Conservation (phyloP, 768 basidiomycete species). For the Mycena rosella region DNA sequence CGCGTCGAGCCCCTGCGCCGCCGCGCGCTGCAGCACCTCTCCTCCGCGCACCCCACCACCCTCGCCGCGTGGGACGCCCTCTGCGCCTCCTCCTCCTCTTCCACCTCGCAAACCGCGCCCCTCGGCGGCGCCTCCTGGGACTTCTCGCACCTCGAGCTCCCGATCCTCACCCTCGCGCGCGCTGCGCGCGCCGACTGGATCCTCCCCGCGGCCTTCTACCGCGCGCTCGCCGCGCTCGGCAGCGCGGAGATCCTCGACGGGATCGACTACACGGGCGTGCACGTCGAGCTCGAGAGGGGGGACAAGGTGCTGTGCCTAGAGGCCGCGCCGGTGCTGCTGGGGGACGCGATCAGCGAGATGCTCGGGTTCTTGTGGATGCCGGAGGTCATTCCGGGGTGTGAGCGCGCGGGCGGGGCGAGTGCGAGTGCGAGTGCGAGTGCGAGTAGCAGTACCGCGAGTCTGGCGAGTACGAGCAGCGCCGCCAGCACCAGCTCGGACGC, state of each 20-base stretch:
- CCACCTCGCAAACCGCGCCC: not conserved
- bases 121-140: constrained; percentile 32
- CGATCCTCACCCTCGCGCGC: constrained; percentile 35
- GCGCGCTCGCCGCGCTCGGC: constrained; percentile 18
- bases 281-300: constrained; percentile 30
- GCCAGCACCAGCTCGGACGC: not conserved
- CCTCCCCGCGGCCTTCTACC: constrained; percentile 31
- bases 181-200: constrained; percentile 27
- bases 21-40: constrained; percentile 34
- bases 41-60: constrained; percentile 31
- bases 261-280: constrained; percentile 36
- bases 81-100: not conserved
- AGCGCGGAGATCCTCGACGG: constrained; percentile 32
- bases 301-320: constrained; percentile 35
- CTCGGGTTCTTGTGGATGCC: constrained; percentile 35
- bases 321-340: constrained; percentile 24
- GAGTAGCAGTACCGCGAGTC: too few relatives aligned
- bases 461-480: not conserved
- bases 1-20: constrained; percentile 35
- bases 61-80: constrained; percentile 32
- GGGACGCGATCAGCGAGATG: constrained; percentile 31
- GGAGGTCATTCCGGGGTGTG: constrained; percentile 27
- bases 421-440: too few relatives aligned
- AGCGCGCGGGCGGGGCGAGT: constrained; percentile 10
- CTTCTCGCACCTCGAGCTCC: constrained; percentile 35